phyloP scores from a whole-genome alignment of 2,329 filamentous ascomycete genomes.

The Aspergillus ibericus region DNA sequence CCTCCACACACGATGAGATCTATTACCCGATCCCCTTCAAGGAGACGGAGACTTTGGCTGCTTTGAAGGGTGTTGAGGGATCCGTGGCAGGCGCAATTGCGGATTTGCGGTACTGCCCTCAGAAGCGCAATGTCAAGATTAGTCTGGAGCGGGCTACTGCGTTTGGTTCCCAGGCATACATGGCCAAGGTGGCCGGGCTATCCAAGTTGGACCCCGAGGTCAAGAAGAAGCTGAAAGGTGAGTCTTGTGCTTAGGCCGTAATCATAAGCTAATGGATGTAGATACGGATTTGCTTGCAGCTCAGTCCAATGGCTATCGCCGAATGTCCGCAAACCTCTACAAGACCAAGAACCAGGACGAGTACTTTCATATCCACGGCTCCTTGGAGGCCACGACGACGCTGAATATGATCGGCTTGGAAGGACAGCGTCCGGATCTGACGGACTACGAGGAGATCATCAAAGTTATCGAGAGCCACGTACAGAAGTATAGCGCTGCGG shows the following conservation, averaged over 20 bases:
- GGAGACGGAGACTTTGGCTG: slow-evolving; percentile 54
- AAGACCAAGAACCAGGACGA: slow-evolving; percentile 64
- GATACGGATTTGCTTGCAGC: slow-evolving; percentile 71
- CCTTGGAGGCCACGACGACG: slow-evolving; percentile 68
- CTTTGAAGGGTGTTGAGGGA: slow-evolving; percentile 62
- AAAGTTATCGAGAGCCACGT: slow-evolving; percentile 61
- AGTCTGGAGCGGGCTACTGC: slow-evolving; percentile 42
- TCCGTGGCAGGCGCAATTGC: slow-evolving; percentile 61
- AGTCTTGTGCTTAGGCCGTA: not conserved
- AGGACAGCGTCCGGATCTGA: slow-evolving; percentile 60
- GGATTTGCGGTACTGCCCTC: slow-evolving; percentile 53
- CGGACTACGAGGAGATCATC: slow-evolving; percentile 60
- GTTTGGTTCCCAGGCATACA: slow-evolving; percentile 44
- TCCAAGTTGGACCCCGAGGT: slow-evolving; percentile 41
- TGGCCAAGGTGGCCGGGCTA: slow-evolving; percentile 42
- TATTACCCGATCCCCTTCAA: slow-evolving; percentile 52
- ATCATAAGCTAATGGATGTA: slow-evolving; percentile 33
- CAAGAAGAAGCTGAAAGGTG: slow-evolving; percentile 41
- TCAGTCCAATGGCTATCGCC: slow-evolving; percentile 69
- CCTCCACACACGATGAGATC: slow-evolving; percentile 37
- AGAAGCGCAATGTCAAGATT: slow-evolving; percentile 39
- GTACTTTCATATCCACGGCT: slow-evolving; percentile 75
- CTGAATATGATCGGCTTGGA: slow-evolving; percentile 69
- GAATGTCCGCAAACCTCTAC: slow-evolving; percentile 72
- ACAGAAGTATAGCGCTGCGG: slow-evolving; percentile 52